Evolutionary conservation across 1,284 basidiomycete genomes (phyloP).

Genomic region (Clitocybe nebularis): DNA sequence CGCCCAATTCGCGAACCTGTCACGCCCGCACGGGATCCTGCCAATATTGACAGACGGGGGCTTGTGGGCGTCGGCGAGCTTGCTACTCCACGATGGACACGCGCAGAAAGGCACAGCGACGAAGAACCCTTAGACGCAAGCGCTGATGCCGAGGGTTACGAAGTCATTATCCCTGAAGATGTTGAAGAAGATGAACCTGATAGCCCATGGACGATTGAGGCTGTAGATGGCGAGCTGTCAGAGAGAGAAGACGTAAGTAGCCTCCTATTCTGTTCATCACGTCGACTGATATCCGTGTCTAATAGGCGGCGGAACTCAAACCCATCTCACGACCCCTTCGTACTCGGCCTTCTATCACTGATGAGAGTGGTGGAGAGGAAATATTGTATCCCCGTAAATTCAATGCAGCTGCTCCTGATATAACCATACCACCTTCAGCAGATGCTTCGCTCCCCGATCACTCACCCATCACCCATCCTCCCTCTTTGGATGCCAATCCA

Average conservation of each 20-base stretch:
- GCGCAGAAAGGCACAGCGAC: conserved; percentile 34
- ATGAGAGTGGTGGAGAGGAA: conserved; percentile 80
- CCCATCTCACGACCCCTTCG: conserved; percentile 47
- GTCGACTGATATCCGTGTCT: conserved; percentile 9
- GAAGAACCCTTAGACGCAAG: conserved; percentile 23
- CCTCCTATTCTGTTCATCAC: conserved; percentile 13
- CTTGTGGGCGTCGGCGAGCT: conserved; percentile 95
- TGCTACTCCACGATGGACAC: conserved; percentile 92
- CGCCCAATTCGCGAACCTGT: conserved; percentile 44
- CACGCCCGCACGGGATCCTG: conserved; percentile 77
- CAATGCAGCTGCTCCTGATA: conserved; percentile 31
- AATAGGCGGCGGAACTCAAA: conserved; percentile 35
- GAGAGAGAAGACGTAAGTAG: conserved; percentile 59
- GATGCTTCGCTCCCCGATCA: conserved; percentile 11
- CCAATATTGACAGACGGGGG: conserved; percentile 80
- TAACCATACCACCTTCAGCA: conserved; percentile 22
- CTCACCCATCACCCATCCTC: neutral
- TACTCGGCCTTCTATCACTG: conserved; percentile 57
- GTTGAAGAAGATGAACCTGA: conserved; percentile 50
- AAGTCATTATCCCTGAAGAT: conserved; percentile 39
- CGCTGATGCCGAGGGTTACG: conserved; percentile 36
- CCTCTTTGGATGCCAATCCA: conserved; percentile 3
- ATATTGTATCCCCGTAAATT: conserved; percentile 75
- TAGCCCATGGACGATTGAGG: conserved; percentile 85
- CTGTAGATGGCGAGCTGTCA: conserved; percentile 72